These are phyloP conservation scores for Saturnispora mendoncae DNA, from an alignment of 805 yeast genomes.

Conservation along the genomic window DNA sequence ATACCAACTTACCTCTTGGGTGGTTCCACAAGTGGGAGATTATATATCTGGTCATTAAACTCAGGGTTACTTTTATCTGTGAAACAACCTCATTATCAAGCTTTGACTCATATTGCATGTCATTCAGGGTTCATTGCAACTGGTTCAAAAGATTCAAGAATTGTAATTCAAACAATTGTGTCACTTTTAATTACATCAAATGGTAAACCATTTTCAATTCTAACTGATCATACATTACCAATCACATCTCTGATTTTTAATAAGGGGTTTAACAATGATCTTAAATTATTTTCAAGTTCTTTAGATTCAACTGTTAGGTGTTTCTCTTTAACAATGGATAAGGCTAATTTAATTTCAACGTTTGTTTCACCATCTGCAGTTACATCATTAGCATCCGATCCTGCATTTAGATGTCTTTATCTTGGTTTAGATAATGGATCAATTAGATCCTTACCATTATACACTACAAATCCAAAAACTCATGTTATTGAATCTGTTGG, in stretches of 20 bases:
- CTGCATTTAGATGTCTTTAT: slow-evolving; percentile 68
- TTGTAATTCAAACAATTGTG: slow-evolving; percentile 52
- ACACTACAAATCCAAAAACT: slow-evolving; percentile 27
- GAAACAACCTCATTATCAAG: slow-evolving; percentile 79
- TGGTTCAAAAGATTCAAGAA: slow-evolving; percentile 76
- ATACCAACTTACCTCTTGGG: slow-evolving; percentile 54
- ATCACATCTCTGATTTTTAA: slow-evolving; percentile 35
- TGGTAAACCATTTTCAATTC: slow-evolving; percentile 47
- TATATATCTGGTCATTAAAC: slow-evolving; percentile 77
- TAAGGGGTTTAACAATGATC: slow-evolving; percentile 48
- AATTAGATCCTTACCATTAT: slow-evolving; percentile 49
- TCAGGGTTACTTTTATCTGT: slow-evolving; percentile 69
- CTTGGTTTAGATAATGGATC: slow-evolving; percentile 60
- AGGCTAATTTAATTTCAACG: slow-evolving; percentile 48
- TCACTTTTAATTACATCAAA: slow-evolving; percentile 18
- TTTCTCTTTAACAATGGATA: slow-evolving; percentile 39
- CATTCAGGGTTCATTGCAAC: slow-evolving; percentile 60
- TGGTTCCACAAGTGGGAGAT: slow-evolving; percentile 64
- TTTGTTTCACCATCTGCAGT: slow-evolving; percentile 58
- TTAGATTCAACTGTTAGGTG: slow-evolving; percentile 67
- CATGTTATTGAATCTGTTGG: slow-evolving; percentile 49
- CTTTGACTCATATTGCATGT: slow-evolving; percentile 50
- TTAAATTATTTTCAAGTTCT: slow-evolving; percentile 60
- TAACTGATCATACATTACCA: slow-evolving; percentile 52
- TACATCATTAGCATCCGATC: slow-evolving; percentile 56